A percentile compares a stretch with the other conserved stretches of the same genome.
Conservation (phyloP, 257 asterid genomes). For the Marsdenia floribunda region DNA sequence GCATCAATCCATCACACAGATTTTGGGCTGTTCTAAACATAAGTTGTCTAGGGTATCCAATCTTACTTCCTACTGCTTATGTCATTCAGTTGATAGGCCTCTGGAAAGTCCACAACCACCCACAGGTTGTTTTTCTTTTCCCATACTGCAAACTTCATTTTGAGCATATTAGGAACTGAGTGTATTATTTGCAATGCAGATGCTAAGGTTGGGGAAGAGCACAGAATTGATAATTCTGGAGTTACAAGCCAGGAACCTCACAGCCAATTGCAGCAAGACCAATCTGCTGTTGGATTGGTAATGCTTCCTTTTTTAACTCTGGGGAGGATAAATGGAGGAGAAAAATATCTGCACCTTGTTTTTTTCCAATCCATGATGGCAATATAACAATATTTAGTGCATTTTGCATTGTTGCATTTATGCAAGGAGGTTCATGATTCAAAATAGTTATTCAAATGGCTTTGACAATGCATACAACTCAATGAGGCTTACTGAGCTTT, state of each 20-base stretch:
- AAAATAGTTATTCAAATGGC: slow-evolving; percentile 14
- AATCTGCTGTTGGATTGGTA: slow-evolving; percentile 22
- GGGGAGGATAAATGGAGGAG: background rate
- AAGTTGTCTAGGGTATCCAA: background rate
- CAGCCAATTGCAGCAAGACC: slow-evolving; percentile 19
- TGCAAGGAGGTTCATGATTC: slow-evolving; percentile 9
- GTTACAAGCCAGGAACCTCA: slow-evolving; percentile 29
- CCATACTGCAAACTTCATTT: background rate
- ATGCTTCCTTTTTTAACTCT: slow-evolving; percentile 1
- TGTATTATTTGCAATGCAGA: slow-evolving; percentile 14
- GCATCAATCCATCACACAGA: background rate
- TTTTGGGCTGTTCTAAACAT: background rate
- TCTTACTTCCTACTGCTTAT: background rate
- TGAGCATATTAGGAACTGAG: background rate
- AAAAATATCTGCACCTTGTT: background rate
- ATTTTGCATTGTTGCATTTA: slow-evolving; percentile 10
- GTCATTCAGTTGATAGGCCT: background rate
- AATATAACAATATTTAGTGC: slow-evolving; percentile 1
- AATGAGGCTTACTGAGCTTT: slow-evolving; percentile 19
- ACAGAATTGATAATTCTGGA: slow-evolving; percentile 30
- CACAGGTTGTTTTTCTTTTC: background rate
- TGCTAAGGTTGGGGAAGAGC: slow-evolving; percentile 16
- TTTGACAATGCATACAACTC: slow-evolving; percentile 3
- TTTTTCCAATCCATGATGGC: slow-evolving; percentile 9
- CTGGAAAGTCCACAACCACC: background rate